A percentile compares a stretch with the other conserved stretches of the same genome.
Evolutionary conservation across 257 asterid genomes (phyloP).

Genomic region (Plectranthus barbatus): DNA sequence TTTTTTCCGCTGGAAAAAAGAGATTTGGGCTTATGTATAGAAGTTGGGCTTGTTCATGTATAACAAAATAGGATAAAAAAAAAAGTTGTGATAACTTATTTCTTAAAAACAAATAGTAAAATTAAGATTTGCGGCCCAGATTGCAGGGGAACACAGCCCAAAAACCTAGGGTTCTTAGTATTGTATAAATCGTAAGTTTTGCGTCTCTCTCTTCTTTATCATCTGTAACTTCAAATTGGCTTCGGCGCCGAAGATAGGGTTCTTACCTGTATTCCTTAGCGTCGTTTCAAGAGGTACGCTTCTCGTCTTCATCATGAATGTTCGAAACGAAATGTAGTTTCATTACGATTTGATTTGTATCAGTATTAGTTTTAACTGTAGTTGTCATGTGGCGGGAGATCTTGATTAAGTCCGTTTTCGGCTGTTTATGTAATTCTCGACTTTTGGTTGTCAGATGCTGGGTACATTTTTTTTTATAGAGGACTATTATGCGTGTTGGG

Average conservation of each 20-base stretch:
- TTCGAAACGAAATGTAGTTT: too few species aligned
- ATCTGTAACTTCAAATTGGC: background rate
- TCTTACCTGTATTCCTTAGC: background rate
- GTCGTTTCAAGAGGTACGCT: too few species aligned
- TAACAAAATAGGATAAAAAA: too few species aligned
- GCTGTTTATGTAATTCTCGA: background rate
- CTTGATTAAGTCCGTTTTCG: background rate
- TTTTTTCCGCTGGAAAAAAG: background rate
- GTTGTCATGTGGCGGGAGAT: background rate
- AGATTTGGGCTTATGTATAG: background rate
- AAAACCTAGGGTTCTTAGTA: slow-evolving; percentile 19
- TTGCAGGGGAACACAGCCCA: background rate
- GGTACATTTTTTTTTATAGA: background rate
- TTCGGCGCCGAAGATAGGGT: slow-evolving; percentile 18
- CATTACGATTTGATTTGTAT: too few species aligned
- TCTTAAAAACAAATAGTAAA: too few species aligned
- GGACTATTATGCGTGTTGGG: background rate
- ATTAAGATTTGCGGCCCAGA: too few species aligned
- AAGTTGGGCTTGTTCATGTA: background rate
- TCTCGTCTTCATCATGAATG: background rate
- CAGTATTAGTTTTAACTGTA: background rate
- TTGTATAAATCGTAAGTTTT: slow-evolving; percentile 7
- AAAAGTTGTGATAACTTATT: too few species aligned
- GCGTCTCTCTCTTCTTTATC: slow-evolving; percentile 1
- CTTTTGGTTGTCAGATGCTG: background rate